Evolutionary conservation across 192 early-diverging fungal species (phyloP).

Genomic region (Jimgerdemannia flammicorona): DNA sequence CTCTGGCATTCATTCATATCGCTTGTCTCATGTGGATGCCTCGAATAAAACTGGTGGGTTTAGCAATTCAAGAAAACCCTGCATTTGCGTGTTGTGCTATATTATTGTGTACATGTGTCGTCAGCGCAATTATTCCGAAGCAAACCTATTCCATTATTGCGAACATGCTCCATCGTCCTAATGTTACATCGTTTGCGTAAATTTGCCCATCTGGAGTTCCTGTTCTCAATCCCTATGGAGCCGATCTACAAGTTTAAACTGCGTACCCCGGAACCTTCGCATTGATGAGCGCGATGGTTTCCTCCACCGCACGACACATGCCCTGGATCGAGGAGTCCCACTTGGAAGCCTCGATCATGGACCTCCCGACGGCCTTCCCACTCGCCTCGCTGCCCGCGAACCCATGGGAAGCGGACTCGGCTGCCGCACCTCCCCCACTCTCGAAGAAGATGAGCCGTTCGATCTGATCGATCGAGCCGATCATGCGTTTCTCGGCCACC

Average conservation of each 20-base stretch:
- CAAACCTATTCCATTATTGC: no score
- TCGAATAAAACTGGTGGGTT: no score
- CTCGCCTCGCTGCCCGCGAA: slow-evolving; percentile 24
- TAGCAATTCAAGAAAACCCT: no score
- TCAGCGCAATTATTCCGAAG: no score
- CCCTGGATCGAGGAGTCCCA: slow-evolving; percentile 58
- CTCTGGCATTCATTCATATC: no score
- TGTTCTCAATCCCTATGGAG: background rate
- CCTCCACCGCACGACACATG: slow-evolving; percentile 56
- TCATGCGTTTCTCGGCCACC: slow-evolving; percentile 88
- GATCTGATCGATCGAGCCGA: slow-evolving; percentile 90
- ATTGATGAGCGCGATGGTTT: slow-evolving; percentile 45
- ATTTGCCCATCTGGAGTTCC: background rate
- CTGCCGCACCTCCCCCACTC: slow-evolving; percentile 34
- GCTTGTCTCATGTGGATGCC: no score
- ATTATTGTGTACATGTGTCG: no score
- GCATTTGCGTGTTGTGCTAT: no score
- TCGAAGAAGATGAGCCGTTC: slow-evolving; percentile 84
- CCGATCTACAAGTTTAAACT: background rate
- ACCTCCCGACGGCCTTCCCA: slow-evolving; percentile 18
- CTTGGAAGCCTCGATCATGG: slow-evolving; percentile 39
- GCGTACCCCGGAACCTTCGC: slow-evolving; percentile 43
- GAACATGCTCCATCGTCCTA: no score
- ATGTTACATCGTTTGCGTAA: background rate
- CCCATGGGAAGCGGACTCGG: slow-evolving; percentile 15